A percentile compares a stretch with the other conserved stretches of the same genome.
phyloP scores from a whole-genome alignment of 1,284 basidiomycete species.

The Heliocybe sulcata region DNA sequence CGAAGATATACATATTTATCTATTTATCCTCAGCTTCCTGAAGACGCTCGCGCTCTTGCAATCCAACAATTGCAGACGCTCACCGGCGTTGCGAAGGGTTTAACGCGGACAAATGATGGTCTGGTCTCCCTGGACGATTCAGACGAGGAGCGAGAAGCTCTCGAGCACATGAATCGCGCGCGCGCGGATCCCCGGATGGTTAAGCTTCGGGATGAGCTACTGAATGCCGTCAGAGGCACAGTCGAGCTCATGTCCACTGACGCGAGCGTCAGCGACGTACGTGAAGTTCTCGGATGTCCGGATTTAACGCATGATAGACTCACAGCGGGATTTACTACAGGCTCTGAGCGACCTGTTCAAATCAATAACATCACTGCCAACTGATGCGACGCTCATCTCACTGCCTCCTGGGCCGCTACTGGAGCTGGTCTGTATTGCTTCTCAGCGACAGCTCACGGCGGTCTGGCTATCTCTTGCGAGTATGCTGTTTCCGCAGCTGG shows the following conservation, averaged over 20 bases:
- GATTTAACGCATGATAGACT: neutral
- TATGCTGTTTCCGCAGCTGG: conserved; percentile 73
- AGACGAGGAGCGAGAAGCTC: conserved; percentile 37
- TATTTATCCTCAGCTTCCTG: conserved; percentile 44
- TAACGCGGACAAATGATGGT: conserved; percentile 71
- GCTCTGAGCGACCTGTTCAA: conserved; percentile 76
- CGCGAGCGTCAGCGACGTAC: conserved; percentile 67
- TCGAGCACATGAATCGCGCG: conserved; percentile 47
- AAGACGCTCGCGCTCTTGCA: conserved; percentile 53
- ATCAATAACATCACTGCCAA: conserved; percentile 67
- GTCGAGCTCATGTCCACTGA: conserved; percentile 76
- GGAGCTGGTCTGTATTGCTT: conserved; percentile 69
- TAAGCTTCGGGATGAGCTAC: conserved; percentile 57
- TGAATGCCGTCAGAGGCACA: conserved; percentile 47
- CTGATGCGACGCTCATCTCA: conserved; percentile 71
- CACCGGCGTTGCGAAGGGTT: conserved; percentile 76
- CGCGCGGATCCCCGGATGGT: conserved; percentile 61
- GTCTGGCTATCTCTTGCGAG: conserved; percentile 80
- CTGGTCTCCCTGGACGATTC: conserved; percentile 57
- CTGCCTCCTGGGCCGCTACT: conserved; percentile 74
- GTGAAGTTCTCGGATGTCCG: conserved; percentile 19
- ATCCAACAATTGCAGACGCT: conserved; percentile 73
- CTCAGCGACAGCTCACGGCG: conserved; percentile 67
- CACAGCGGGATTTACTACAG: conserved; percentile 26
- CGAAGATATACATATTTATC: conserved; percentile 11